Conservation (phyloP, 2,329 filamentous ascomycete genomes). For the Cladophialophora immunda region DNA sequence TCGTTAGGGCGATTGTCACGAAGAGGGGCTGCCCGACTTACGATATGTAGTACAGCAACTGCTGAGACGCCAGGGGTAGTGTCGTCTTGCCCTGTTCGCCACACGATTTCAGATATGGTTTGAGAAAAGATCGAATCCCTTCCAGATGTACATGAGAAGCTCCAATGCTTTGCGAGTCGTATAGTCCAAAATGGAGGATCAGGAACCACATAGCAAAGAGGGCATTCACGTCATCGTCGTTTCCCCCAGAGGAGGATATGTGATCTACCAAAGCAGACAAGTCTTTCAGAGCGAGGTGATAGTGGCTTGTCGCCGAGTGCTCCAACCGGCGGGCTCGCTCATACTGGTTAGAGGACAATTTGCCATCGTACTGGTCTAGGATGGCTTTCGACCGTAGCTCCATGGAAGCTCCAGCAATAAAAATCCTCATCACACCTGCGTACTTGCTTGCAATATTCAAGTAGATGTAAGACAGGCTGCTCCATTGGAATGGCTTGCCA, state of each 20-base stretch:
- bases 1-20: too few species aligned
- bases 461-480: conserved; percentile 49
- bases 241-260: conserved; percentile 43
- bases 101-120: conserved; percentile 44
- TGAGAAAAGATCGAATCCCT: conserved; percentile 48
- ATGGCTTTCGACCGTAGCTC: conserved; percentile 49
- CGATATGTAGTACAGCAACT: conserved; percentile 49
- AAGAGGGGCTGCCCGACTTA: conserved; percentile 36
- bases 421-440: conserved; percentile 52
- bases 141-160: conserved; percentile 48
- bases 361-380: conserved; percentile 41
- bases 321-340: conserved; percentile 37
- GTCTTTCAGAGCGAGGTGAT: conserved; percentile 49
- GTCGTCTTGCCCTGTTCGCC: conserved; percentile 32
- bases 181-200: conserved; percentile 50
- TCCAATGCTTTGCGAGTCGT: conserved; percentile 37
- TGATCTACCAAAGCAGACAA: conserved; percentile 44
- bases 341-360: conserved; percentile 42
- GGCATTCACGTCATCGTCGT: conserved; percentile 45
- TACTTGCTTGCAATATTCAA: conserved; percentile 47
- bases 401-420: conserved; percentile 48
- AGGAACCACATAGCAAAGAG: conserved; percentile 50
- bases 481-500: conserved; percentile 51
- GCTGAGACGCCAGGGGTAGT: conserved; percentile 48
- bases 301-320: conserved; percentile 42